phyloP scores from a whole-genome alignment of 2,329 filamentous ascomycete genomes.

The Incumbomyces delicatus region DNA sequence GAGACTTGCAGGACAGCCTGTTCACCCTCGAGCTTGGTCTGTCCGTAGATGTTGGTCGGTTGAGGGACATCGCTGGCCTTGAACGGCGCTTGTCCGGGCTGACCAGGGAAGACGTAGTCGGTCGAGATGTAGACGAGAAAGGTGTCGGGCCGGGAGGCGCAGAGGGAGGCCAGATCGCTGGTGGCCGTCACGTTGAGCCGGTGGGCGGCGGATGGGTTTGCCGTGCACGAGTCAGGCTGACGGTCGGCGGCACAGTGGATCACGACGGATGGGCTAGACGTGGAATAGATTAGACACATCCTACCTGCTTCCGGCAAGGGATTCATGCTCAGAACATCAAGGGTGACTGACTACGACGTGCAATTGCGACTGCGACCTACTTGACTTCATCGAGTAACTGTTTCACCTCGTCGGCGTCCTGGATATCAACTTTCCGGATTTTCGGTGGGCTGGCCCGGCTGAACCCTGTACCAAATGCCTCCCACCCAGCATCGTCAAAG shows the following conservation, averaged over 20 bases:
- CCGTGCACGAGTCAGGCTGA: conserved; percentile 76
- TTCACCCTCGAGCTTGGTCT: conserved; percentile 63
- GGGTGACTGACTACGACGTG: too few species aligned
- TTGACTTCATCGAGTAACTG: conserved; percentile 42
- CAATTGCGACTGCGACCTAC: conserved; percentile 32
- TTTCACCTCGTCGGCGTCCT: conserved; percentile 35
- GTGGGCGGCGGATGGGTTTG: conserved; percentile 64
- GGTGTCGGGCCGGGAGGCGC: conserved; percentile 44
- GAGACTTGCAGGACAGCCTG: conserved; percentile 58
- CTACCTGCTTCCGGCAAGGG: conserved; percentile 5
- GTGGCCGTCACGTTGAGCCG: conserved; percentile 67
- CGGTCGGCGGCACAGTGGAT: conserved; percentile 83
- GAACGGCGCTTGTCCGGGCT: conserved; percentile 78
- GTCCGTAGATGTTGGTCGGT: conserved; percentile 71
- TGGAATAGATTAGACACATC: background rate
- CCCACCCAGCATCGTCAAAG: conserved; percentile 59
- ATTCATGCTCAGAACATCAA: too few species aligned
- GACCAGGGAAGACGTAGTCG: conserved; percentile 68
- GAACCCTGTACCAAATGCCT: conserved; percentile 62
- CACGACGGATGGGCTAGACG: conserved; percentile 60
- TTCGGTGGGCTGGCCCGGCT: conserved; percentile 62
- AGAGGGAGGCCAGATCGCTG: conserved; percentile 51
- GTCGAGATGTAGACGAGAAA: conserved; percentile 56
- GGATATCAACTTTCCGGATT: conserved; percentile 49
- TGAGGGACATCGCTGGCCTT: conserved; percentile 51